phyloP scores from a whole-genome alignment of 2,329 filamentous ascomycete genomes.

The Xylariales sp. region DNA sequence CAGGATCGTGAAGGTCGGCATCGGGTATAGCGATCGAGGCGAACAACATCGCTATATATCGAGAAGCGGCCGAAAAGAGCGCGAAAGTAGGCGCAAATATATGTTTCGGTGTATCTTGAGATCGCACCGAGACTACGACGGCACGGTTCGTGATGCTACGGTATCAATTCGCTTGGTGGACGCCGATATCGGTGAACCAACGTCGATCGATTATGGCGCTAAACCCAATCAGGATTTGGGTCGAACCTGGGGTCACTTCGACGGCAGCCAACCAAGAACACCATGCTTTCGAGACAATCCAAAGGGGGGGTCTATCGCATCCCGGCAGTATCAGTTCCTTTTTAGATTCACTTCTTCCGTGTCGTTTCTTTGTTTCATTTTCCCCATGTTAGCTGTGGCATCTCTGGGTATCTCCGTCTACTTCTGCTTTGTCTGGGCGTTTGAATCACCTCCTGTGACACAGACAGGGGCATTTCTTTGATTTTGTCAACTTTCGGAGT shows the following conservation, averaged over 20 bases:
- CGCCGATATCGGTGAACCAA: constrained; percentile 13
- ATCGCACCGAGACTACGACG: background rate
- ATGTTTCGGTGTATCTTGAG: background rate
- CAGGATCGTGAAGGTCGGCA: background rate
- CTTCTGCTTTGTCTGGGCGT: background rate
- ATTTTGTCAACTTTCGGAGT: background rate
- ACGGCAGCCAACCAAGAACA: background rate
- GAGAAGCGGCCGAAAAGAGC: no score
- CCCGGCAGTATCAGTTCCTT: constrained; percentile 6
- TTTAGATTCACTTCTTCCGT: background rate
- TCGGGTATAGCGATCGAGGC: background rate
- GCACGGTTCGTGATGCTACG: background rate
- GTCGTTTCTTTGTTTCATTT: background rate
- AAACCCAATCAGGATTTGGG: constrained; percentile 6
- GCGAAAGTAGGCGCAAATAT: background rate
- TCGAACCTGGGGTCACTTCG: background rate
- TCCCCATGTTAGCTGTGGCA: background rate
- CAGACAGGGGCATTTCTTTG: background rate
- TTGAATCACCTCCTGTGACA: background rate
- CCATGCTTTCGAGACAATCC: background rate
- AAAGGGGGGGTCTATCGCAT: background rate
- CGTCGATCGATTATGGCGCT: background rate
- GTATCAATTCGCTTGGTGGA: background rate
- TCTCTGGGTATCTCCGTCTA: background rate
- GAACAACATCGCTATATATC: background rate